Conservation (phyloP, 2,329 filamentous ascomycete species). For the Colletotrichum tamarilloi region DNA sequence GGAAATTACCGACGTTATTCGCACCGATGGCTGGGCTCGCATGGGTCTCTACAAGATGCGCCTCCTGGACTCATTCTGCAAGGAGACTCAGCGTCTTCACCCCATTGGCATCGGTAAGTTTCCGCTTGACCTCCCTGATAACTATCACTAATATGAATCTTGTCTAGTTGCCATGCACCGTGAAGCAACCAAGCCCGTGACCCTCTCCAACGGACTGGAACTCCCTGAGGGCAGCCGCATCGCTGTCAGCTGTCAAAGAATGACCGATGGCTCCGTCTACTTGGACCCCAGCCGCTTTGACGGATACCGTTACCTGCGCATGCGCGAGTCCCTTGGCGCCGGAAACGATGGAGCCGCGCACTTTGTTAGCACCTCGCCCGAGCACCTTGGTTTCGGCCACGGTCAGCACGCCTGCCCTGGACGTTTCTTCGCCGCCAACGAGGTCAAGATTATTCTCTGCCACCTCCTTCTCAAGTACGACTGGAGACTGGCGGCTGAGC, state of each 20-base stretch:
- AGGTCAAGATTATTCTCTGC: constrained; percentile 49
- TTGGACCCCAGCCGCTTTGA: constrained; percentile 25
- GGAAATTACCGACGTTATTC: constrained; percentile 38
- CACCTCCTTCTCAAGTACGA: constrained; percentile 48
- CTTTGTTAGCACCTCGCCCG: constrained; percentile 43
- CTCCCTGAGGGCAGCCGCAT: constrained; percentile 31
- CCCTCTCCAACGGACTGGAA: constrained; percentile 28
- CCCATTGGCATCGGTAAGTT: constrained; percentile 21
- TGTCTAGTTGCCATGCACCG: constrained; percentile 28
- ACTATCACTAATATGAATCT: neutral
- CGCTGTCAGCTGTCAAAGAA: constrained; percentile 21
- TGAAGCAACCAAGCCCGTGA: constrained; percentile 22
- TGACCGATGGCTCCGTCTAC: constrained; percentile 23
- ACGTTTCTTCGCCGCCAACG: constrained; percentile 50
- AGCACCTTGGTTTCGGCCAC: constrained; percentile 48
- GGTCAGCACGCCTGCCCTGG: constrained; percentile 52
- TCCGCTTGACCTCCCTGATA: accelerated
- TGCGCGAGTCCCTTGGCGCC: constrained; percentile 29
- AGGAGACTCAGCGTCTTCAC: constrained; percentile 25
- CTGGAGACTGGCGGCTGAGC: constrained; percentile 28
- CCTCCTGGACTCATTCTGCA: constrained; percentile 29
- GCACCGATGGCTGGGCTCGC: constrained; percentile 33
- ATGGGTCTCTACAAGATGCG: constrained; percentile 34
- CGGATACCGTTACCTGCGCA: constrained; percentile 23
- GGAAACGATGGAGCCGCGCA: constrained; percentile 39